Evolutionary conservation across 148 eudicot species (phyloP).

Genomic region (Amaranthus cruentus): DNA sequence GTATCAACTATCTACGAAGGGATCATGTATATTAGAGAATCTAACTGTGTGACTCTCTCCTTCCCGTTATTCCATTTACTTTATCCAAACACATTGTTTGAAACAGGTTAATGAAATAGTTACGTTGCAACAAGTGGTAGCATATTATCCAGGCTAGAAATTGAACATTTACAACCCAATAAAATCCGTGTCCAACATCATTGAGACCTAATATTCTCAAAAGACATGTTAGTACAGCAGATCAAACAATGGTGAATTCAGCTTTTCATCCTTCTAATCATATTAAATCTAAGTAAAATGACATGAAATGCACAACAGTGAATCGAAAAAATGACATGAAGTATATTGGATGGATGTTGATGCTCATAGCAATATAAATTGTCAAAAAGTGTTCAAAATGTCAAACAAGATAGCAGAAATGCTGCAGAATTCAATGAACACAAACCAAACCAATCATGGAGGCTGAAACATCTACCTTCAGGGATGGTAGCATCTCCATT

Average conservation of each 20-base stretch:
- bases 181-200: neutral
- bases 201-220: neutral
- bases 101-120: neutral
- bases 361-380: constrained; percentile 2
- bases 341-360: neutral
- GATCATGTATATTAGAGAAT: neutral
- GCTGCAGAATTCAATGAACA: constrained; percentile 1
- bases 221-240: neutral
- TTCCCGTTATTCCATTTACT: neutral
- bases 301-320: neutral
- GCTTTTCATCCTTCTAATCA: no score
- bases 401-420: neutral
- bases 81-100: neutral
- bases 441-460: neutral
- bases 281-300: neutral
- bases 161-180: neutral
- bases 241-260: neutral
- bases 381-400: neutral
- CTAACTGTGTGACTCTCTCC: neutral
- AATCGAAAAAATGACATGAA: neutral
- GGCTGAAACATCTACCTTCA: constrained; percentile 41
- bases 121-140: neutral
- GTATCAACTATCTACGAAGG: neutral
- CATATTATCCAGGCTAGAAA: no score
- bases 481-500: constrained; percentile 40